Conservation (phyloP, 495 filamentous ascomycete species). For the Cairneyella variabilis region DNA sequence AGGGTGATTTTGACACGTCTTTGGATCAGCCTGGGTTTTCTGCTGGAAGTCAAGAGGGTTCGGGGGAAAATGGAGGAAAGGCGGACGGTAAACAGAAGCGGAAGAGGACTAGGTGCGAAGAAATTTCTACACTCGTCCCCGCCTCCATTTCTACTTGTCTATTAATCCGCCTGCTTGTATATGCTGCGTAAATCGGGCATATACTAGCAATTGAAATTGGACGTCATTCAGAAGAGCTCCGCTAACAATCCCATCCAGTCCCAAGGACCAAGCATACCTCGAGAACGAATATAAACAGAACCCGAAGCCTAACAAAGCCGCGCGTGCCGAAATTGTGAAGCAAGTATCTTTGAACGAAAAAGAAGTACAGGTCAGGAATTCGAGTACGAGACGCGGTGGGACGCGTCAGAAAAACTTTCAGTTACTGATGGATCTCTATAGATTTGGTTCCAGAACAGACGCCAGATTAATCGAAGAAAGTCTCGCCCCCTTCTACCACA, state of each 20-base stretch:
- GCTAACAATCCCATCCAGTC: constrained; percentile 41
- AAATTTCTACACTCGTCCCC: neutral
- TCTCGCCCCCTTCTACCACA: constrained; percentile 81
- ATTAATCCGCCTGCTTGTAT: no score
- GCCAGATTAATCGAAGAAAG: constrained; percentile 90
- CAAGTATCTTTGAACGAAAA: constrained; percentile 91
- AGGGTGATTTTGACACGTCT: constrained; percentile 13
- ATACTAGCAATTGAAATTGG: constrained; percentile 1
- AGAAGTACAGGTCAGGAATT: constrained; percentile 83
- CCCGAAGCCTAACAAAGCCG: constrained; percentile 88
- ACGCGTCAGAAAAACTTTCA: constrained; percentile 1
- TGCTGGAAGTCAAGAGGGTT: constrained; percentile 9
- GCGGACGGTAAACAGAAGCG: constrained; percentile 35
- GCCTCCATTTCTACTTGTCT: no score
- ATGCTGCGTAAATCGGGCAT: neutral
- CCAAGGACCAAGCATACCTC: constrained; percentile 85
- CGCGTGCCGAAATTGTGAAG: constrained; percentile 76
- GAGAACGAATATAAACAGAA: constrained; percentile 84
- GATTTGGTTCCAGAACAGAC: constrained; percentile 99
- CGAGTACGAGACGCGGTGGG: neutral
- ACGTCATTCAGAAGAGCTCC: neutral
- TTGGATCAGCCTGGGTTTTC: neutral
- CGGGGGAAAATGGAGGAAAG: constrained; percentile 13
- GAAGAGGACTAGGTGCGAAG: constrained; percentile 49
- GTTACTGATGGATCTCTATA: constrained; percentile 33